Percentiles rank a stretch among this genome's conserved stretches.
phyloP scores from a whole-genome alignment of 345 rosid species.

The Ricinus communis region DNA sequence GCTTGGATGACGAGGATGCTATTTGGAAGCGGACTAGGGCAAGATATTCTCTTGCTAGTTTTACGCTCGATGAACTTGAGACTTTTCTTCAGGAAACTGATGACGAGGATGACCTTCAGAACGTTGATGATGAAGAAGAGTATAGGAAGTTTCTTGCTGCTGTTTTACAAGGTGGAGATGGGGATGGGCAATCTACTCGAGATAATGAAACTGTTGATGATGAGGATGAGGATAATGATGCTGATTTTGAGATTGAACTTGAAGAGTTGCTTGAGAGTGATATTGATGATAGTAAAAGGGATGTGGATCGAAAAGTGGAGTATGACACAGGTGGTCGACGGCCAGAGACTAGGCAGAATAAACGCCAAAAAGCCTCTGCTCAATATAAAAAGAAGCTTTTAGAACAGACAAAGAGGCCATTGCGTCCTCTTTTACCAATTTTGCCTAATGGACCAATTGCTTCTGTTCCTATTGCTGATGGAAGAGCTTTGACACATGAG shows the following conservation, averaged over 20 bases:
- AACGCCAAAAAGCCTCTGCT: conserved; percentile 47
- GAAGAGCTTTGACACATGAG: conserved; percentile 32
- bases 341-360: conserved; percentile 88
- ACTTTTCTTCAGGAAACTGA: conserved; percentile 92
- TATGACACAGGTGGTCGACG: conserved; percentile 42
- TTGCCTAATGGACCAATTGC: conserved; percentile 41
- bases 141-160: conserved; percentile 90
- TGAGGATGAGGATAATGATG: conserved; percentile 86
- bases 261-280: conserved; percentile 94
- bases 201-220: conserved; percentile 51
- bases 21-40: conserved; percentile 93
- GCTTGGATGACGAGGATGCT: conserved; percentile 61
- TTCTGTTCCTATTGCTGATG: conserved; percentile 27
- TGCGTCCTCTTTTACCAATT: conserved; percentile 77
- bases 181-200: conserved; percentile 38
- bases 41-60: conserved; percentile 72
- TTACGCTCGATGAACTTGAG: conserved; percentile 95
- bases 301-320: conserved; percentile 32
- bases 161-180: conserved; percentile 65
- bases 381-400: conserved; percentile 46
- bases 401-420: conserved; percentile 61
- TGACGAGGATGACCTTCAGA: conserved; percentile 81
- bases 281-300: conserved; percentile 50
- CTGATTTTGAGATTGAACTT: conserved; percentile 89
- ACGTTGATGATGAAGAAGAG: conserved; percentile 87